Evolutionary conservation across 208 protist species (phyloP).

Genomic region (Trichomonas vaginalis): DNA sequence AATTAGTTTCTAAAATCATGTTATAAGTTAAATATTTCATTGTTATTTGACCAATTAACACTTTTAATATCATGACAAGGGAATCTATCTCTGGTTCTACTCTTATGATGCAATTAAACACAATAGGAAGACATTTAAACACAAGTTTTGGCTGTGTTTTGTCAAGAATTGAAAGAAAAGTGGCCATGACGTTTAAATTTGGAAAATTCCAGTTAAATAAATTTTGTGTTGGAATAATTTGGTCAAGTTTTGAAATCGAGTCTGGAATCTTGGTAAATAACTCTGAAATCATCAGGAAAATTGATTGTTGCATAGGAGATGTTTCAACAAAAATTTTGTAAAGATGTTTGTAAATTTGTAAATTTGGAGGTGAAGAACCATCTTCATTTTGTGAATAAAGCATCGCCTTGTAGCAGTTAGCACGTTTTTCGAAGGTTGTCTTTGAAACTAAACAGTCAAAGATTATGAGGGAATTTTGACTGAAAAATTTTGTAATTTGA

Average conservation of each 20-base stretch:
- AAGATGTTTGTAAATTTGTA: not conserved
- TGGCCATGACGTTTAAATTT: not conserved
- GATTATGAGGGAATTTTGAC: not conserved
- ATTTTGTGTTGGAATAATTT: not conserved
- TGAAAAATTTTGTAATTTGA: not conserved
- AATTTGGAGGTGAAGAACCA: not conserved
- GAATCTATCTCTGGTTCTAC: not conserved
- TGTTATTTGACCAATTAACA: not conserved
- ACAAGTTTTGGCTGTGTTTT: not conserved
- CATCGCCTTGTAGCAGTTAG: not conserved
- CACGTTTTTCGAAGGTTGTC: not conserved
- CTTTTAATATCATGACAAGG: not conserved
- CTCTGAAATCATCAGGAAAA: not conserved
- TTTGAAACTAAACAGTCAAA: not conserved
- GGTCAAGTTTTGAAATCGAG: not conserved
- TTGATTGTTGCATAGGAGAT: not conserved
- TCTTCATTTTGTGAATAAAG: not conserved
- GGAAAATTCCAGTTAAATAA: not conserved
- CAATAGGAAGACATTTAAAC: not conserved
- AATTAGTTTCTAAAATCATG: not conserved
- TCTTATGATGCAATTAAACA: not conserved
- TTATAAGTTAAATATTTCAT: not conserved
- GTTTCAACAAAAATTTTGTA: not conserved
- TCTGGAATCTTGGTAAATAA: not conserved
- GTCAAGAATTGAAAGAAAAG: not conserved